Percentiles rank a stretch among this genome's conserved stretches.
Conservation (phyloP, 2,329 filamentous ascomycete species). For the Clathrospora elynae region DNA sequence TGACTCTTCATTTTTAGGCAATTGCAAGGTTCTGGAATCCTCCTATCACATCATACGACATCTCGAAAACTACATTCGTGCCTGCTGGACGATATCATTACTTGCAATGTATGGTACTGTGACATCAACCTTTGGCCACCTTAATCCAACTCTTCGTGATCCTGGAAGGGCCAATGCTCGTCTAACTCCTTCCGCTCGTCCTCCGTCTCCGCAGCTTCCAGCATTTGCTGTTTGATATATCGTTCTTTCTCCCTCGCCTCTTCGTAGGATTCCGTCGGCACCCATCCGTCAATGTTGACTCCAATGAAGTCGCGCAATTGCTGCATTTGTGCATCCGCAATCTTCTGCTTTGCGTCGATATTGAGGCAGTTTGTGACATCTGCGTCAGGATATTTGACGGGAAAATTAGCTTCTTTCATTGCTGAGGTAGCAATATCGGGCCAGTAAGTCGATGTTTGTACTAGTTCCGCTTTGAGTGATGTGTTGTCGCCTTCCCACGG, state of each 20-base stretch:
- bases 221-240: constrained; percentile 24
- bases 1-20: too few species aligned
- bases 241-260: constrained; percentile 17
- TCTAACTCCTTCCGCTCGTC: constrained; percentile 12
- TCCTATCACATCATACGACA: too few species aligned
- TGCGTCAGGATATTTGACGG: constrained; percentile 11
- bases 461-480: constrained; percentile 27
- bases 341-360: constrained; percentile 22
- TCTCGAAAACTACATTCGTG: not conserved
- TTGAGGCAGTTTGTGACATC: constrained; percentile 18
- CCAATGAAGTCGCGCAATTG: constrained; percentile 23
- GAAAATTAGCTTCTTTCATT: constrained; percentile 13
- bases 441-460: constrained; percentile 24
- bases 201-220: constrained; percentile 19
- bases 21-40: too few species aligned
- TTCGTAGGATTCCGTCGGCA: constrained; percentile 22
- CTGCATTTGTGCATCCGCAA: constrained; percentile 24
- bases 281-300: constrained; percentile 26
- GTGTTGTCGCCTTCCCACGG: constrained; percentile 31
- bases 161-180: constrained; percentile 19
- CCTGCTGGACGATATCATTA: constrained; percentile 1
- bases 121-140: constrained; percentile 3
- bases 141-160: constrained; percentile 19
- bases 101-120: constrained; percentile 5
- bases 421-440: constrained; percentile 14